phyloP scores from a whole-genome alignment of 306 rosid species.

The Sphenostylis stenocarpa region DNA sequence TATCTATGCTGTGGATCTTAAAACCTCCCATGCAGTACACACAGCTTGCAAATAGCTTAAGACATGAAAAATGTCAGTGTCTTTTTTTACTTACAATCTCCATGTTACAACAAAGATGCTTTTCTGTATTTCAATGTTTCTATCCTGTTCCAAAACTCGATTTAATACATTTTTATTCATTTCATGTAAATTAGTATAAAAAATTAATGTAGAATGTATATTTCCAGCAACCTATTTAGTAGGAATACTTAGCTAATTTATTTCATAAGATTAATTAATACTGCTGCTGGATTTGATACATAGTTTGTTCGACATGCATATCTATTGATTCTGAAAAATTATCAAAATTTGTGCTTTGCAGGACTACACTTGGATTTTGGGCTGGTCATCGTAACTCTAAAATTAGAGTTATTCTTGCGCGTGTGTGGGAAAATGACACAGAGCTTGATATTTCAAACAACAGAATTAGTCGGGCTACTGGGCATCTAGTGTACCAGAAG shows the following conservation, averaged over 20 bases:
- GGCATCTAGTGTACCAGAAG: conserved; percentile 81
- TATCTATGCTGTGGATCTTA: neutral
- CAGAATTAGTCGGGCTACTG: conserved; percentile 87
- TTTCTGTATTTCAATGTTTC: neutral
- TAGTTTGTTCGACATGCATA: conserved; percentile 8
- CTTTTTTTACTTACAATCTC: conserved; percentile 5
- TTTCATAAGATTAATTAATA: conserved; percentile 12
- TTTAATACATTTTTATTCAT: neutral
- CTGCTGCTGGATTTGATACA: neutral
- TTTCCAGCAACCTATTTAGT: neutral
- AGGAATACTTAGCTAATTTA: neutral
- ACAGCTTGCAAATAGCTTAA: neutral
- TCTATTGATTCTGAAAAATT: conserved; percentile 24
- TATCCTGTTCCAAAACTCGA: neutral
- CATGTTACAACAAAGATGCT: neutral
- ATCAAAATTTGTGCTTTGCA: conserved; percentile 42
- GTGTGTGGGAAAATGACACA: conserved; percentile 93
- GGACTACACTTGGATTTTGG: conserved; percentile 94
- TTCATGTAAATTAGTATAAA: neutral
- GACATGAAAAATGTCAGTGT: neutral
- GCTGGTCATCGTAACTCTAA: conserved; percentile 97
- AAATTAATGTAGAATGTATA: neutral
- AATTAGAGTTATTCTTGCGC: conserved; percentile 94
- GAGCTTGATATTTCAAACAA: conserved; percentile 89
- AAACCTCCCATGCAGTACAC: conserved; percentile 14